Evolutionary conservation across 352 stramenopile species (phyloP).

Genomic region (Hyphochytrium catenoides): DNA sequence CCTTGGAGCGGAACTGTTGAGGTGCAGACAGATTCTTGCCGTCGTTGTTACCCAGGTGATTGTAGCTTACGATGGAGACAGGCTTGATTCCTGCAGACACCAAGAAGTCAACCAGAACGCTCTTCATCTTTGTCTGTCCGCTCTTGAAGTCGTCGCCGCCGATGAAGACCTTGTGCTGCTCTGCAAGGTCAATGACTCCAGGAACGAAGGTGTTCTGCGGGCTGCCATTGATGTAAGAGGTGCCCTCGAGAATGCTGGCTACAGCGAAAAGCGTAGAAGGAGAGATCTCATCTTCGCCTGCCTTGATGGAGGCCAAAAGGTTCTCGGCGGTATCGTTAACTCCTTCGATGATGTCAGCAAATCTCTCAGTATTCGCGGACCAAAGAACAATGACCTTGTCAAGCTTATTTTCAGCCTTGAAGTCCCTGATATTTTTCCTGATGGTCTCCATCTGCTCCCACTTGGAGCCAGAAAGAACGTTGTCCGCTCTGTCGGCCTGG

Average conservation of each 20-base stretch:
- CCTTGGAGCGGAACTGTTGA: slow-evolving; percentile 97
- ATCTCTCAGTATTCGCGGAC: slow-evolving; percentile 98
- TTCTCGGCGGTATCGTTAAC: slow-evolving; percentile 96
- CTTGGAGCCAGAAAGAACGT: slow-evolving; percentile 87
- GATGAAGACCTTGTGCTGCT: slow-evolving; percentile 86
- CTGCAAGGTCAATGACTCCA: slow-evolving; percentile 81
- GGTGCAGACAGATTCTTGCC: slow-evolving; percentile 96
- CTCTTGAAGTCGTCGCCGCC: slow-evolving; percentile 98
- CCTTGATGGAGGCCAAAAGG: slow-evolving; percentile 85
- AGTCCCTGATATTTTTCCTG: slow-evolving; percentile 81
- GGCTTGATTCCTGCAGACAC: slow-evolving; percentile 97
- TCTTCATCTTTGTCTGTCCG: slow-evolving; percentile 99
- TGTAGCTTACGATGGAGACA: slow-evolving; percentile 97
- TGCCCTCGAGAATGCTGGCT: slow-evolving; percentile 92
- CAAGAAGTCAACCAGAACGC: slow-evolving; percentile 96
- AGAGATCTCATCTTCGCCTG: slow-evolving; percentile 76
- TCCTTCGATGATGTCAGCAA: slow-evolving; percentile 86
- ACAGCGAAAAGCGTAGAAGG: slow-evolving; percentile 95
- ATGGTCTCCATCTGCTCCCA: slow-evolving; percentile 85
- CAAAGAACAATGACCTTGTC: slow-evolving; percentile 98
- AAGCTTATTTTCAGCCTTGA: slow-evolving; percentile 77
- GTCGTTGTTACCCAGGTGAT: slow-evolving; percentile 99
- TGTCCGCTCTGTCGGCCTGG: slow-evolving; percentile 91
- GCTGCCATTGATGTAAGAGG: slow-evolving; percentile 97
- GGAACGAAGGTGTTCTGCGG: slow-evolving; percentile 99